These are phyloP conservation scores for Beauveria scarabaeidicola DNA, from an alignment of 2,329 filamentous ascomycete genomes.

Conservation along the genomic window DNA sequence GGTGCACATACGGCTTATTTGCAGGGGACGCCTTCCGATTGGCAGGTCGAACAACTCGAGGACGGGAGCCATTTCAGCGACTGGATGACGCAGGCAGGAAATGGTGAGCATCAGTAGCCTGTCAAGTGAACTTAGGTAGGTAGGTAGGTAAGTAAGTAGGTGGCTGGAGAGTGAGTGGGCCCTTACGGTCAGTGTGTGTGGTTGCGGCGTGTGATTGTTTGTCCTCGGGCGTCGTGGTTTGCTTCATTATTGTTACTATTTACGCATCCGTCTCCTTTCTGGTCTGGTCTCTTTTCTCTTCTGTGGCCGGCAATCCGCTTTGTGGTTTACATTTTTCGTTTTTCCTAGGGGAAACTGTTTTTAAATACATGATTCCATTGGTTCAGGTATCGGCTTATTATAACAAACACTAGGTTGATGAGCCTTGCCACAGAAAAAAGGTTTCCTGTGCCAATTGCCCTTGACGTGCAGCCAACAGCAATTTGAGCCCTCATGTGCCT, in stretches of 20 bases:
- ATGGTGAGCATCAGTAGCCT: constrained; percentile 13
- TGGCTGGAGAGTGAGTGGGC: background rate
- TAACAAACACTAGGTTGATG: too few relatives aligned
- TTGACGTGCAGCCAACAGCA: too few relatives aligned
- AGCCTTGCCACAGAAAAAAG: too few relatives aligned
- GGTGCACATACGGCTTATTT: constrained; percentile 22
- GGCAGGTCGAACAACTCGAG: constrained; percentile 27
- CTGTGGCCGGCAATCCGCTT: background rate
- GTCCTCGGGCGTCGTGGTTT: background rate
- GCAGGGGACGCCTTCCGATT: constrained; percentile 25
- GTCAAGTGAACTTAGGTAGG: background rate
- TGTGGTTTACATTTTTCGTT: background rate
- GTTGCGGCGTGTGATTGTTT: constrained; percentile 1
- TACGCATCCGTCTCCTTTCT: background rate
- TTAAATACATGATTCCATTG: background rate
- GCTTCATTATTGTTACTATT: constrained; percentile 1
- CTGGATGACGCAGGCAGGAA: constrained; percentile 24
- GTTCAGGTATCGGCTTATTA: too few relatives aligned
- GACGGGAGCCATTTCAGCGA: constrained; percentile 23
- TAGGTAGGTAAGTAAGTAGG: too few relatives aligned
- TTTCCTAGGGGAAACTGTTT: background rate
- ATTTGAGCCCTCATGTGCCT: too few relatives aligned
- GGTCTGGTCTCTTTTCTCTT: background rate
- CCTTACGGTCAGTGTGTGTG: background rate
- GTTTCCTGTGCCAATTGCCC: too few relatives aligned